Base-by-base conservation (phyloP, 2,329 filamentous ascomycete species). In the Trichoderma sp. region DNA sequence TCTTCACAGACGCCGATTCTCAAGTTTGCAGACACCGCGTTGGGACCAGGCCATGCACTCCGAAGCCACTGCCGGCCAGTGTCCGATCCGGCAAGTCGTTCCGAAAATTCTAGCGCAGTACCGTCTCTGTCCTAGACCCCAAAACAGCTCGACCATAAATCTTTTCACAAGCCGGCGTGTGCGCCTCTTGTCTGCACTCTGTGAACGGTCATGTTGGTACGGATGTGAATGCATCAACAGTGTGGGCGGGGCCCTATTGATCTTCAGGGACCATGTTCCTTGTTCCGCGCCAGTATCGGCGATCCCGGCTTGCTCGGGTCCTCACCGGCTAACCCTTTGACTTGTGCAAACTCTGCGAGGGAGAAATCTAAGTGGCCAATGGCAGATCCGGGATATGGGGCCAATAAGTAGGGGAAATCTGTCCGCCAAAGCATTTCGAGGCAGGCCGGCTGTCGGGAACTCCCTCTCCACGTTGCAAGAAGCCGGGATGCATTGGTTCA, bases 241-340 rank as follows among this genome's bases (percentile, higher is more conserved):
- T 45, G 67, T 56, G 24, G 14, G 71, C 29, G 60, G 69, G 69
- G 60, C 60, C 50, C 45, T 59, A 59, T 69, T 56, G 71, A 73
- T 73, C 59, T 24, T 53, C 71, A 73, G 71, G 71, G 71, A 65
- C 71, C 60, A 64, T n/a, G 31, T 59, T 66, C 63, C 71, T 45
- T 27, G 41, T 64, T 53, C 71, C 64, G 63, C 63, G 62, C 71
- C 62, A 67, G 50, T 8, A 60, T 62, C 71, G 71, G 71, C 50
- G 62, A 67, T 74, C 71, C 71, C 71, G 71, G 60, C 59, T 64
- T 45, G n/a, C 12, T 45, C 60, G 60, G 71, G 21, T 65, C 56
- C 60, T 64, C 27, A 33, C 69, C 38, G 59, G 62, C 41, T 29
- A 59, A 60, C 41, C 59, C n/a, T 50, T 50, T 16, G 33, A 27